A percentile compares a stretch with the other conserved stretches of the same genome.
These are phyloP conservation scores for Dactylonectria estremocensis DNA, from an alignment of 2,329 filamentous ascomycete species.

Conservation along the genomic window DNA sequence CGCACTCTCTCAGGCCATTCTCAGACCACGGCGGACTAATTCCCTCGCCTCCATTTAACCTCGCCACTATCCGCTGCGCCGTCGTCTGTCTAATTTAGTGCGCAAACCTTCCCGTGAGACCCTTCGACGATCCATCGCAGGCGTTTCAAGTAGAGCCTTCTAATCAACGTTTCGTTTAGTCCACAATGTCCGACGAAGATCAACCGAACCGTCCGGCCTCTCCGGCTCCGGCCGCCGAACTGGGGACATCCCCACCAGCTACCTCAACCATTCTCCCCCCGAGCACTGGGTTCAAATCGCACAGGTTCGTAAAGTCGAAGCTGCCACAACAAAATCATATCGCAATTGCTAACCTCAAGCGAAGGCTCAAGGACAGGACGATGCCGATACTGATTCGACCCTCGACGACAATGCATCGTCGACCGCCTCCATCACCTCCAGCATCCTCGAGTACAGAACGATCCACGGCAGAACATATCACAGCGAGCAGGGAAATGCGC, in stretches of 20 bases:
- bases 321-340: not conserved
- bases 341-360: not conserved
- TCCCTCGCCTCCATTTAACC: not conserved
- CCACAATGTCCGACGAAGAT: constrained; percentile 14
- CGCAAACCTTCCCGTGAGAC: not conserved
- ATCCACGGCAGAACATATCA: constrained; percentile 44
- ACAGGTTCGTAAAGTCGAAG: constrained; percentile 26
- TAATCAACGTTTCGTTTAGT: not conserved
- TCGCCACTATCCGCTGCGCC: not conserved
- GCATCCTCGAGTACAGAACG: constrained; percentile 41
- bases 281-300: constrained; percentile 40
- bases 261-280: constrained; percentile 32
- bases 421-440: constrained; percentile 39
- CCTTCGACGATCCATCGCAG: not conserved
- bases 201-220: not conserved
- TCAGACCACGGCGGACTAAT: not conserved
- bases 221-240: constrained; percentile 4
- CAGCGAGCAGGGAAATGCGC: constrained; percentile 41
- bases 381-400: constrained; percentile 21
- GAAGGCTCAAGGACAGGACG: not conserved
- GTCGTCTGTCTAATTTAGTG: not conserved
- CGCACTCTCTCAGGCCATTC: not conserved
- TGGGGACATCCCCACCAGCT: constrained; percentile 1
- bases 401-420: constrained; percentile 35
- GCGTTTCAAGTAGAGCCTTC: not conserved